Conservation (phyloP, 1,284 basidiomycete genomes). For the Phylloboletellus chloephorus region DNA sequence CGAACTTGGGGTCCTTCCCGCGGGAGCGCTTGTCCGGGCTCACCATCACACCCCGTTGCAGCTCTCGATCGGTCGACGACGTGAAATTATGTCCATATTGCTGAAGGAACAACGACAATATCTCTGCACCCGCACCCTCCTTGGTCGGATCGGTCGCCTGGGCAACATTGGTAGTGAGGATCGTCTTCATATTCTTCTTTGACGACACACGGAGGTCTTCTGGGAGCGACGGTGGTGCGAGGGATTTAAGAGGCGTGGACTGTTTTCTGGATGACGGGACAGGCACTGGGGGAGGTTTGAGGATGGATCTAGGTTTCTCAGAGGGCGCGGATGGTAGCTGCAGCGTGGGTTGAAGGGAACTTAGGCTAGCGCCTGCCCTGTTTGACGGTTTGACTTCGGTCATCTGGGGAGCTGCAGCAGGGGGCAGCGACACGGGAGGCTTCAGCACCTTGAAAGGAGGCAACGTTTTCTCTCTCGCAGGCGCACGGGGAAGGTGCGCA, state of each 20-base stretch:
- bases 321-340: conserved; percentile 4
- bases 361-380: not conserved
- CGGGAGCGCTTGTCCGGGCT: conserved; percentile 32
- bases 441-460: conserved; percentile 18
- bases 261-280: conserved; percentile 13
- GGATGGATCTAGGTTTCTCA: conserved; percentile 23
- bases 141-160: conserved; percentile 39
- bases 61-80: conserved; percentile 34
- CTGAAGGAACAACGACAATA: conserved; percentile 37
- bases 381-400: not conserved
- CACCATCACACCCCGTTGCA: conserved; percentile 32
- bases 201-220: conserved; percentile 12
- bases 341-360: conserved; percentile 4
- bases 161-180: conserved; percentile 41
- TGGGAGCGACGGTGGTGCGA: conserved; percentile 22
- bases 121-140: conserved; percentile 34
- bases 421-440: conserved; percentile 11
- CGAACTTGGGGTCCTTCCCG: conserved; percentile 26
- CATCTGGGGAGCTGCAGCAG: not conserved
- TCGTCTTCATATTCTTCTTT: conserved; percentile 35
- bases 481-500: conserved; percentile 4
- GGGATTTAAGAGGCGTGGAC: conserved; percentile 19
- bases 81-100: conserved; percentile 32
- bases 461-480: not conserved
- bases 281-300: conserved; percentile 27